Base-by-base conservation (phyloP, 192 early-diverging fungal species). In the Funneliformis mosseae region DNA sequence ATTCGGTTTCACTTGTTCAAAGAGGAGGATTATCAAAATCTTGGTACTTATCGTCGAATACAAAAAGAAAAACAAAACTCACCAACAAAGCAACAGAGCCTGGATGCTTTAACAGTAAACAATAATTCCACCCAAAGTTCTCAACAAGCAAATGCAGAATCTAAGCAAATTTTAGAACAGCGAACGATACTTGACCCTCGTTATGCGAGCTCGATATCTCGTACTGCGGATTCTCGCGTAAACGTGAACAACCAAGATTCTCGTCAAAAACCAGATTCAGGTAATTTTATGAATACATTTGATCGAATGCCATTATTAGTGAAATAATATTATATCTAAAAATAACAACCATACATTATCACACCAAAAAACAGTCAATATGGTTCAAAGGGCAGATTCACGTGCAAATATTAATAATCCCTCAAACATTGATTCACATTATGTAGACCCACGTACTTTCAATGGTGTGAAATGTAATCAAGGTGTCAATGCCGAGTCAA, bases 21-120 rank as follows among this genome's bases (percentile, higher is more conserved):
- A 73, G 71, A 73, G 6, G 71, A 73, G 23, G 71, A 73, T 28
- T 73, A 28, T 50, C 45, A 48, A 33, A 73, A 73, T 73, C 71
- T 73, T 48, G 27, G 71, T 33, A 25, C 41, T 10, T 70, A 41
- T 42, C 68, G 68, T 67, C 33, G 41, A 3, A 43, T 70, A 43
- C 68, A 70, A 12, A 70, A 70, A 23, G 68, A 70, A 41, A 70
- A 70, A n/a, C 68, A 70, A 41, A 43, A 9, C 10, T 70, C 68
- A 23, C 68, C 68, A 1, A 70, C 21, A 45, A 33, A 42, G 2
- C 38, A n/a, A 38, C n/a, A 33, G 23, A 33, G 68, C 5, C 8
- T 23, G 2, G 68, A 70, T 43, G 33, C 21, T 45, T n/a, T 42
- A 43, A n/a, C n/a, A 1, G 38, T 16, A n/a, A 70, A 41, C 9